Base-by-base conservation (phyloP, 2,329 filamentous ascomycete species). In the Stachybotrys chartarum region DNA sequence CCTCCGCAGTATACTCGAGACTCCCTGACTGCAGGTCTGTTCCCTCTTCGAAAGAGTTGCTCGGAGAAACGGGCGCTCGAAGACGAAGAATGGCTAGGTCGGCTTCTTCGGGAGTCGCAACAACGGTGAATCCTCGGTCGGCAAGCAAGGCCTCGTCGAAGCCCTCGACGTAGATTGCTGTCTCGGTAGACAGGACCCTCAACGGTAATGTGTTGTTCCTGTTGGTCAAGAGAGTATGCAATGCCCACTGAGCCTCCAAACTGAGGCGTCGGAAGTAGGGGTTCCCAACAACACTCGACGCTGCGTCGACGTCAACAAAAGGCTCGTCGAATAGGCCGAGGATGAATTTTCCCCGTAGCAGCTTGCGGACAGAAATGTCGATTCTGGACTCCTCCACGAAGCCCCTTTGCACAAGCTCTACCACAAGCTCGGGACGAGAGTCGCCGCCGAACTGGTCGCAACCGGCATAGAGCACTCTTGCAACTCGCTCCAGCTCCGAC, bases 361-460 rank as follows among this genome's bases (percentile, higher is more conserved):
- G 67, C 2, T 72, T 72, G 5, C 72, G 66, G 10, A 79, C 70
- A 0, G 76, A 79, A 5, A 63, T 50, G 59, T 79, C 72, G 12
- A 80, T 63, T 18, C 77, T 75, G 1, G 63, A 61, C 55, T 78
- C 75, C 14, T 68, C 60, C n/a, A 80, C 60, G 8, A 67, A 60
- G 12, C 74, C 72, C 44, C 72, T 68, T 2, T 70, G 58, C 0
- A 79, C 76, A 0, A 78, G 66, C 54, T 79, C 68, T 2, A 78
- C 61, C n/a, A 81, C 65, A 2, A 81, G 70, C 54, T 81, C 78
- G 0, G 76, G 71, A 0, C 73, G 63, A 3, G 68, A 59, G 58
- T 81, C 78, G 31, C 78, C 77, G 3, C 78, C 78, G 50, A 80
- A 72, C 55, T 79, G 76, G 57, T 81, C 78, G 50, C 72, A 74